Base-by-base conservation (phyloP, 140 eudicot species). In the Stevia rebaudiana region DNA sequence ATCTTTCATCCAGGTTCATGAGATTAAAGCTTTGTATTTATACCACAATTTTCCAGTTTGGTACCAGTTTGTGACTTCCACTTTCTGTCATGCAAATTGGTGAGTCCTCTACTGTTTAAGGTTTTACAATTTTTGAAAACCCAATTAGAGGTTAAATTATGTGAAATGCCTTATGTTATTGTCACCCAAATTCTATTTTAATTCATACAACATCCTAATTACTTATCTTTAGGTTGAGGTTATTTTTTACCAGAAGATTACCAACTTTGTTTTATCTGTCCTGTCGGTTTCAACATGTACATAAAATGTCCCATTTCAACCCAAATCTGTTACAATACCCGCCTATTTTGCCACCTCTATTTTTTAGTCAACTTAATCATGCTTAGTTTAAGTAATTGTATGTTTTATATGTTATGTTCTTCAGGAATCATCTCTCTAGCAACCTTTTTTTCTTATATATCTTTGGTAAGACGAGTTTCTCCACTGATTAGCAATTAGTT, bases 361-460 rank as follows among this genome's bases (percentile, higher is more conserved):
- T 19, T 19, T 7, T 15, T 13, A 59, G 16, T 40, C 22, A 57
- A 16, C n/a, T 25, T 37, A 28, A 31, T 0, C 21, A 51, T n/a
- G n/a, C n/a, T n/a, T n/a, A n/a, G n/a, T n/a, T n/a, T n/a, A n/a
- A n/a, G n/a, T n/a, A n/a, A 75, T 59, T 30, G 30, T 8, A 8
- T 28, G 51, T 55, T 56, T 61, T 49, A 51, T 53, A 33, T 71
- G 43, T 53, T 53, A 33, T 71, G 43, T 53, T 19, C 46, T 69
- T 54, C 86, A 92, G 98, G 98, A 83, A 81, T 63, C 98, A 87
- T 81, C 94, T 92, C 23, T 92, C 98, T 18, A 92, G 96, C 95
- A 87, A 92, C 80, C 96, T 92, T 23, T 92, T 92, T 83, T 92
- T 92, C 79, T 69, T 92, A 70, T 92, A 92, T 72, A 92, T 92